phyloP scores from a whole-genome alignment of 1,284 basidiomycete genomes.

The Polyporus tsugae region DNA sequence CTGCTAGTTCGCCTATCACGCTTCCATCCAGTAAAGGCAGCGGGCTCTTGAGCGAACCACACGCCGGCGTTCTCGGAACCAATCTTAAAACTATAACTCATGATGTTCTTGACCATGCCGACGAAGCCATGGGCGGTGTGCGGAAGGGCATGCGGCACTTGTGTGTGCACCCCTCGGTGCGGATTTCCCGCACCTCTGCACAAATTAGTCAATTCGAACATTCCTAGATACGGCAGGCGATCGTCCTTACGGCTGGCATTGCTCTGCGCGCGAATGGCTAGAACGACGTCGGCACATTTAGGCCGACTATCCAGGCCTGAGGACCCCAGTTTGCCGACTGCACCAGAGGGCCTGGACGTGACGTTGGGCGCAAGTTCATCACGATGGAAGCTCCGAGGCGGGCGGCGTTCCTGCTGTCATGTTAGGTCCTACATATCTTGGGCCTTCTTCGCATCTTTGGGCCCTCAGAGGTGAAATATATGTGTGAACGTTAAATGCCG shows the following conservation, averaged over 20 bases:
- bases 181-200: conserved; percentile 13
- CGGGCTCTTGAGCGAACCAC: conserved; percentile 10
- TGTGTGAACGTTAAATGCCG: background rate
- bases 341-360: conserved; percentile 5
- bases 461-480: background rate
- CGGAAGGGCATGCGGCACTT: background rate
- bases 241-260: background rate
- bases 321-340: conserved; percentile 19
- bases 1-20: conserved; percentile 12
- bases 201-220: conserved; percentile 32
- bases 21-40: conserved; percentile 19
- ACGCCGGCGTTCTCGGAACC: conserved; percentile 19
- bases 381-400: background rate
- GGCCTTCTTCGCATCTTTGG: background rate
- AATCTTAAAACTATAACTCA: conserved; percentile 26
- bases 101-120: conserved; percentile 22
- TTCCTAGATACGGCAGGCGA: conserved; percentile 30
- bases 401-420: conserved; percentile 6
- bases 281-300: conserved; percentile 8
- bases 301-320: background rate
- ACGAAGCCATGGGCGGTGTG: conserved; percentile 3
- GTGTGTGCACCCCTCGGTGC: conserved; percentile 12
- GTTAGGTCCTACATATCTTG: conserved; percentile 6
- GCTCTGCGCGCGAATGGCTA: background rate
- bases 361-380: conserved; percentile 9